Evolutionary conservation across 495 filamentous ascomycete species (phyloP).

Genomic region (Penicillium paxilli): DNA sequence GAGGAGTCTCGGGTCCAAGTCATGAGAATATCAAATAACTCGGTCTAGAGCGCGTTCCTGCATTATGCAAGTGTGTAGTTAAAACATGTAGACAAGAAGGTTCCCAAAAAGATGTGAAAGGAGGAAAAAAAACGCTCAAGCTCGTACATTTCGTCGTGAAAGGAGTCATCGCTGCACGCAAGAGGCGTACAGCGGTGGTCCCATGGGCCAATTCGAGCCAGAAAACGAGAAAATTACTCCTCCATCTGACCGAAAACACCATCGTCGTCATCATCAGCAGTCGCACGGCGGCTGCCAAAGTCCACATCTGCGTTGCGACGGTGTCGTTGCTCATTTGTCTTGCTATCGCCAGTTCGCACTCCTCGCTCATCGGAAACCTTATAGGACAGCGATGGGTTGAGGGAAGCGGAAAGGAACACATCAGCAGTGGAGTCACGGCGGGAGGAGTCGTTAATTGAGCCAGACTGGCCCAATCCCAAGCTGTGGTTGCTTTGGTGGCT

Average conservation of each 20-base stretch:
- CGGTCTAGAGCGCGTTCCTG: conserved; percentile 8
- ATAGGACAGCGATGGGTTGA: conserved; percentile 50
- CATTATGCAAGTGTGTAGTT: conserved; percentile 22
- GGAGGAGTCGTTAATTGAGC: conserved; percentile 39
- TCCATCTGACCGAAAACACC: conserved; percentile 97
- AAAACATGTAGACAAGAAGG: conserved; percentile 32
- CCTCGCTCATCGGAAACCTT: conserved; percentile 50
- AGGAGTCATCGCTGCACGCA: conserved; percentile 15
- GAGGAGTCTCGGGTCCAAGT: conserved; percentile 2
- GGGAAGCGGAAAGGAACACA: conserved; percentile 39
- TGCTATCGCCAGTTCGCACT: conserved; percentile 34
- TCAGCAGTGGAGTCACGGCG: conserved; percentile 37
- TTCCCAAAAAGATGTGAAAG: conserved; percentile 23
- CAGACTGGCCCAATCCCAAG: conserved; percentile 26
- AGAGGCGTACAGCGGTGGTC: conserved; percentile 4
- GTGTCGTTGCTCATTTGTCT: conserved; percentile 47
- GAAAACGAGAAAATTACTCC: conserved; percentile 52
- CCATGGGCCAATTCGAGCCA: neutral
- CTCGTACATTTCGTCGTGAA: conserved; percentile 45
- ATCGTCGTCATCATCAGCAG: conserved; percentile 88
- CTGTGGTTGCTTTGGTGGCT: conserved; percentile 29
- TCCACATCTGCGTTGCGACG: conserved; percentile 74
- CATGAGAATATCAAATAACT: neutral
- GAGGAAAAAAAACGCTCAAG: conserved; percentile 38
- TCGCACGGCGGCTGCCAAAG: conserved; percentile 62